These are phyloP conservation scores for Entomortierella chlamydospora DNA, from an alignment of 192 early-diverging fungal genomes.

Conservation along the genomic window DNA sequence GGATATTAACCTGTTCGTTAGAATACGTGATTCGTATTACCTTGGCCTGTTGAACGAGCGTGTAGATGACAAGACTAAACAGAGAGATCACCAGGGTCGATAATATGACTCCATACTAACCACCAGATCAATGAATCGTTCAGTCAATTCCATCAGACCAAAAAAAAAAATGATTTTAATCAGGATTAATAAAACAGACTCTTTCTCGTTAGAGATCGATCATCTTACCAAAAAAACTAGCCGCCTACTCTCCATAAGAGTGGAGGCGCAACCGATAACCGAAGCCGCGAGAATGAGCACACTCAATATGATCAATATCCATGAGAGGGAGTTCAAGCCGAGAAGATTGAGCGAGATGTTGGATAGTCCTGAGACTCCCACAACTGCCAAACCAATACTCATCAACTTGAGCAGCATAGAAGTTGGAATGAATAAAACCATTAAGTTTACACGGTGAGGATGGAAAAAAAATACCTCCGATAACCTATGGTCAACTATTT, in stretches of 20 bases:
- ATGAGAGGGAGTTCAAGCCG: slow-evolving; percentile 11
- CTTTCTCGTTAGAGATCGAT: not conserved
- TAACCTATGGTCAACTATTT: too few species aligned
- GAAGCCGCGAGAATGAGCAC: slow-evolving; percentile 21
- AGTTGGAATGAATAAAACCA: not conserved
- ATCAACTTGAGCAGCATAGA: slow-evolving; percentile 10
- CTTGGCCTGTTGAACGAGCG: slow-evolving; percentile 14
- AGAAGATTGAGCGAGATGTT: slow-evolving; percentile 1
- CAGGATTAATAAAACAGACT: not conserved
- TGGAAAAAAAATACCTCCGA: not conserved
- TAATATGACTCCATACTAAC: slow-evolving; percentile 21
- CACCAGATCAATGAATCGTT: too few species aligned
- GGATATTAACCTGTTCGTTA: not conserved
- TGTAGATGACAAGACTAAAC: slow-evolving; percentile 15
- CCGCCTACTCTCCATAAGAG: not conserved
- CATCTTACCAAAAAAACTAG: slow-evolving; percentile 13
- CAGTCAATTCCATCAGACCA: not conserved
- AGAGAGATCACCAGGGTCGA: slow-evolving; percentile 13
- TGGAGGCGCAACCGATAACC: slow-evolving; percentile 10
- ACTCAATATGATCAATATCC: slow-evolving; percentile 17
- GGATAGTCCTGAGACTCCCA: slow-evolving; percentile 12
- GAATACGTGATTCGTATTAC: slow-evolving; percentile 7
- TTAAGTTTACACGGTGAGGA: not conserved
- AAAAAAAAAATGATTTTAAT: not conserved
- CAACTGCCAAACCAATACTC: slow-evolving; percentile 19